These are phyloP conservation scores for Nemania diffusa DNA, from an alignment of 2,329 filamentous ascomycete species.

Conservation along the genomic window DNA sequence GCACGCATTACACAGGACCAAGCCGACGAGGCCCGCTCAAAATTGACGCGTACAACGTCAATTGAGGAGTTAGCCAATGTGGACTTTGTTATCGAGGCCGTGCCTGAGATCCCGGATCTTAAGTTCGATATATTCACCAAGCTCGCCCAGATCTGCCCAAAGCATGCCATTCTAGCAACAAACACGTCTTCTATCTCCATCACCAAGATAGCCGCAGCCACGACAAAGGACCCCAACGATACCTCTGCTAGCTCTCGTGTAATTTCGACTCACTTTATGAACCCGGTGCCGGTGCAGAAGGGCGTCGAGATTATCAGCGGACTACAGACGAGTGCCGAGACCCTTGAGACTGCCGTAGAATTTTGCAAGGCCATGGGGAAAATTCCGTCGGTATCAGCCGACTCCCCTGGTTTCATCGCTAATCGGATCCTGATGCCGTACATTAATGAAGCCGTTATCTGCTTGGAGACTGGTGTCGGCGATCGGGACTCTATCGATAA, in stretches of 20 bases:
- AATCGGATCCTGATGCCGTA: conserved; percentile 99
- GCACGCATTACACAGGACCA: conserved; percentile 84
- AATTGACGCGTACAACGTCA: conserved; percentile 75
- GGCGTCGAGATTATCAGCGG: conserved; percentile 98
- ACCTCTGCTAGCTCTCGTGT: conserved; percentile 86
- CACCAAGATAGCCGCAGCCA: conserved; percentile 91
- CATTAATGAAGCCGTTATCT: conserved; percentile 96
- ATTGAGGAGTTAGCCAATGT: conserved; percentile 82
- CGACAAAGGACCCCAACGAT: conserved; percentile 80
- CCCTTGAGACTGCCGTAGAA: conserved; percentile 81
- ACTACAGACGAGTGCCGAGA: conserved; percentile 86
- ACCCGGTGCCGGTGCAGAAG: conserved; percentile 95
- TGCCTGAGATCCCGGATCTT: conserved; percentile 88
- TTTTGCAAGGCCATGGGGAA: conserved; percentile 96
- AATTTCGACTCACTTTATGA: conserved; percentile 98
- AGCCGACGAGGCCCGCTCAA: conserved; percentile 76
- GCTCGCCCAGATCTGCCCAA: conserved; percentile 82
- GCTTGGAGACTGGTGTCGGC: conserved; percentile 92
- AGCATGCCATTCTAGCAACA: conserved; percentile 90
- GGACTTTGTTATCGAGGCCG: conserved; percentile 97
- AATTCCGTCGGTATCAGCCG: conserved; percentile 84
- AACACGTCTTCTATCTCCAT: conserved; percentile 99
- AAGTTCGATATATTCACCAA: conserved; percentile 89
- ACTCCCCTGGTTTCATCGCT: conserved; percentile 92
- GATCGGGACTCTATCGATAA: conserved; percentile 90